Base-by-base conservation (phyloP, 1,139 yeast genomes). In the Scheffersomyces cryptocercus region DNA sequence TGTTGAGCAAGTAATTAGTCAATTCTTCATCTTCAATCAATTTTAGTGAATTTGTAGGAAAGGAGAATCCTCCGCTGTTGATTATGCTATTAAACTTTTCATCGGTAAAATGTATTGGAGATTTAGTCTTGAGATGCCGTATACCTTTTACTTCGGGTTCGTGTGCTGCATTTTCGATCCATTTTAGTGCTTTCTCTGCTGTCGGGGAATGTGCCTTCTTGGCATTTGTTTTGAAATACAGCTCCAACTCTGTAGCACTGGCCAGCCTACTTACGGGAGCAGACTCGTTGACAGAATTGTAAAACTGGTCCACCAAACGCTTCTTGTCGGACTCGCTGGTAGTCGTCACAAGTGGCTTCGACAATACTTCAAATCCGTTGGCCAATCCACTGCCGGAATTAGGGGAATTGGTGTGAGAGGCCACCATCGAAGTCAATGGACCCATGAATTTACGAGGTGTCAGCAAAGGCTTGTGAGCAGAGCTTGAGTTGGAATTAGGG, bases 261-360 rank as follows among this genome's bases (percentile, higher is more conserved):
- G 49, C 36, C 3, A 43, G 31, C 34, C 40, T 39, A 28, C 53
- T 49, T 28, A 40, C 40, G 20, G 47, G 29, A n/a, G 41, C 44
- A 15, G 47, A 39, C 28, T 51, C 53, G 41, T 52, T 52, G 45
- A 48, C 44, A 44, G 56, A 45, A 38, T 54, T 65, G 53, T 68
- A 72, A 52, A 73, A 73, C 48, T 71, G 77, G 50, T 71, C 75
- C 45, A 71, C 77, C 44, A 73, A 54, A 35, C 75, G 54, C 45
- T 67, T 68, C 39, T 59, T 59, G 41, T 64, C 64, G 31, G 48
- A 52, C 16, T 45, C 53, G 24, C 32, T 40, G 36, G 38, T 30
- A 30, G 34, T 15, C 24, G 26, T 28, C 15, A 15, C 33, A n/a
- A 12, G 11, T 31, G 9, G 38, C 6, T 16, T 14, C 15, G 15